These are phyloP conservation scores for Fusarium nygamai DNA, from an alignment of 2,329 filamentous ascomycete species.

Conservation along the genomic window DNA sequence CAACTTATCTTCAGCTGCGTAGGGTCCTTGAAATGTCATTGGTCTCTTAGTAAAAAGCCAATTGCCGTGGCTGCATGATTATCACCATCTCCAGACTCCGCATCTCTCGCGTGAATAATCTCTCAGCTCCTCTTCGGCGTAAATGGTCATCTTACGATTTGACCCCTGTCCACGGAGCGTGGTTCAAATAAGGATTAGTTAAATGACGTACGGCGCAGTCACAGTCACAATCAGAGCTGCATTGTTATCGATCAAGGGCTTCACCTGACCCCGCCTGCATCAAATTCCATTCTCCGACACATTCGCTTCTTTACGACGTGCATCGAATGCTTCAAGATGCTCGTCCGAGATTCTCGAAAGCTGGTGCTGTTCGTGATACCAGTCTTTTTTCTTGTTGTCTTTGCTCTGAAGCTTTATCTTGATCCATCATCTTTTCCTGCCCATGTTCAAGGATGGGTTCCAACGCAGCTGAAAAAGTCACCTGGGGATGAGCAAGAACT, in stretches of 20 bases:
- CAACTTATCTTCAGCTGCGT: background rate
- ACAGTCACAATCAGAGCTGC: background rate
- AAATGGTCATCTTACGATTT: background rate
- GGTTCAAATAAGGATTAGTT: slow-evolving; percentile 17
- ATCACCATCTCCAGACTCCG: background rate
- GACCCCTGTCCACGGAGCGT: slow-evolving; percentile 1
- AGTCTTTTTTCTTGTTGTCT: slow-evolving; percentile 44
- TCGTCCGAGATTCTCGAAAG: slow-evolving; percentile 47
- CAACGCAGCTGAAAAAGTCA: slow-evolving; percentile 5
- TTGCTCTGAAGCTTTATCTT: slow-evolving; percentile 38
- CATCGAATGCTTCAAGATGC: slow-evolving; percentile 40
- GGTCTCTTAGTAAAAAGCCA: background rate
- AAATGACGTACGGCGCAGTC: background rate
- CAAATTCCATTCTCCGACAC: background rate
- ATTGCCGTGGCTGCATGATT: slow-evolving; percentile 6
- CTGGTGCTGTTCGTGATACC: slow-evolving; percentile 46
- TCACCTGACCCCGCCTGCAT: background rate
- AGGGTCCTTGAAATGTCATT: background rate
- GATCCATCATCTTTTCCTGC: slow-evolving; percentile 2
- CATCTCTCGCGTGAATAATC: background rate
- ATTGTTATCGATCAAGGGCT: background rate
- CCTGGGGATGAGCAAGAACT: background rate
- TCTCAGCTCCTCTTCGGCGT: slow-evolving; percentile 6
- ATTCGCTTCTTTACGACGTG: background rate
- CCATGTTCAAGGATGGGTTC: slow-evolving; percentile 9